A percentile compares a stretch with the other conserved stretches of the same genome.
These are phyloP conservation scores for Rhytidiadelphus loreus DNA, from an alignment of 225 moss, liverwort and hornwort genomes.

Conservation along the genomic window DNA sequence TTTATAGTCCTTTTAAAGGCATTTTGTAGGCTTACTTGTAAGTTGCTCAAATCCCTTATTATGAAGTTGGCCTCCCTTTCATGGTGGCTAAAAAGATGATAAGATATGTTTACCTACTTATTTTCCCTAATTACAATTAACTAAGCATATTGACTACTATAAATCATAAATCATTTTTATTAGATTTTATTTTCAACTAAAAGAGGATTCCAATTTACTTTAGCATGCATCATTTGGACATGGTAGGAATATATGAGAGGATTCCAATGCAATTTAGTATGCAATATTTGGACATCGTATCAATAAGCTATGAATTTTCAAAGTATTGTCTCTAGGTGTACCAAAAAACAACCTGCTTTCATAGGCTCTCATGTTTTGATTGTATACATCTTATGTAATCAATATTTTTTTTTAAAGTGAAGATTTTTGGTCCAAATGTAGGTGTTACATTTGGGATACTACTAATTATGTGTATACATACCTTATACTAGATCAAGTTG, in stretches of 20 bases:
- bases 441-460: fast-evolving
- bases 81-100: neutral
- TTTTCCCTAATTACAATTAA: neutral
- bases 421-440: neutral
- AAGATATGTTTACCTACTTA: neutral
- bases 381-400: neutral
- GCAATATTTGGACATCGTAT: neutral
- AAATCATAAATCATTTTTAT: neutral
- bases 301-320: neutral
- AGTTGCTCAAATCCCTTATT: neutral
- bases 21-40: neutral
- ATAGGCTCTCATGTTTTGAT: neutral
- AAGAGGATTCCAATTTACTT: neutral
- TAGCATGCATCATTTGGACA: neutral
- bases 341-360: too few relatives aligned
- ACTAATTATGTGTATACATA: neutral
- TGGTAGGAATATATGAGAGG: neutral
- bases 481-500: neutral
- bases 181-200: neutral
- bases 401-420: neutral
- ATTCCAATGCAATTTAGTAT: neutral
- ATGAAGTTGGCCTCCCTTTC: neutral
- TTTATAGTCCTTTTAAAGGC: neutral
- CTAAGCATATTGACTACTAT: neutral
- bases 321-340: neutral